These are phyloP conservation scores for Aspergillus baeticus DNA, from an alignment of 495 filamentous ascomycete genomes.

Conservation along the genomic window DNA sequence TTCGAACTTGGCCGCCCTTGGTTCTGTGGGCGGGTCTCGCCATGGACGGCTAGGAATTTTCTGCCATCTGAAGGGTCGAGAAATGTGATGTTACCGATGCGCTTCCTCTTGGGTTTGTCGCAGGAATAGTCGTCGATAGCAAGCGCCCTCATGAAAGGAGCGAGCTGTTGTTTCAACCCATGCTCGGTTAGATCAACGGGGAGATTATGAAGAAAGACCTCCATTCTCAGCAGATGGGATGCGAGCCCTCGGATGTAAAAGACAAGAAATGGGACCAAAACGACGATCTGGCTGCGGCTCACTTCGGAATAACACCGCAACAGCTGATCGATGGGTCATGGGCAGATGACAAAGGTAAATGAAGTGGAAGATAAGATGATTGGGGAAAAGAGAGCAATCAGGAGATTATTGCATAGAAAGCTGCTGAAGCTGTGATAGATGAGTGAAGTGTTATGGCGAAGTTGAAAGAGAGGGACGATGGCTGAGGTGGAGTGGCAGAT, in stretches of 20 bases:
- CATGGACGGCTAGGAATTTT: conserved; percentile 33
- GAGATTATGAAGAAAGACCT: conserved; percentile 40
- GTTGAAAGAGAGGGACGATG: no score
- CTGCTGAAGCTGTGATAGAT: no score
- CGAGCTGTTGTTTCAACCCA: conserved; percentile 33
- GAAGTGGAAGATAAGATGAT: no score
- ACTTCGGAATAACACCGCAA: no score
- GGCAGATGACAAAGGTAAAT: no score
- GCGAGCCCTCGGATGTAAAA: background rate
- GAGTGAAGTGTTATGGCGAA: background rate
- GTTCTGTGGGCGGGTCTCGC: background rate
- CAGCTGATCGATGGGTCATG: no score
- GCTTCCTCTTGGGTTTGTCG: conserved; percentile 31
- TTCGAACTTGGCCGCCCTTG: conserved; percentile 14
- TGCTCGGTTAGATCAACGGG: conserved; percentile 32
- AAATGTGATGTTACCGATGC: conserved; percentile 36
- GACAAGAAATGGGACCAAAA: background rate
- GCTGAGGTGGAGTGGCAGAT: no score
- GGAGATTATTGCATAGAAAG: no score
- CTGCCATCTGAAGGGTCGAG: conserved; percentile 25
- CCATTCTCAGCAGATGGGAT: conserved; percentile 24
- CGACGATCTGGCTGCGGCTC: background rate
- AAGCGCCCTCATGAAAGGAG: conserved; percentile 27
- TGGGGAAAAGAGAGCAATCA: no score
- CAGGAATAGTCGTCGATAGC: conserved; percentile 31